Evolutionary conservation across 768 basidiomycete genomes (phyloP).

Genomic region (Galerina sulciceps): DNA sequence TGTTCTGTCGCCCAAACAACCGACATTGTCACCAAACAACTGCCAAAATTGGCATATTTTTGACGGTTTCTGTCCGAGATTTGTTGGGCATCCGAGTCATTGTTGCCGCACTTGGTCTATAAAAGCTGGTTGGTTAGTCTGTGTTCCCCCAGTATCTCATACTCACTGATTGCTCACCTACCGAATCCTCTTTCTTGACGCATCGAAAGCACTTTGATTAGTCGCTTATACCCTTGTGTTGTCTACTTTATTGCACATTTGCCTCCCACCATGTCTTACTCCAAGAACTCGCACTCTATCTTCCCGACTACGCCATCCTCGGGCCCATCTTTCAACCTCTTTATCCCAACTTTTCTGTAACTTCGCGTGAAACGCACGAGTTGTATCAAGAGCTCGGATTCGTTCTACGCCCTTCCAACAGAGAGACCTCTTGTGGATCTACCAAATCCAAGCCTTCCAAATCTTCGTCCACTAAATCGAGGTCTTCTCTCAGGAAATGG

Average conservation of each 20-base stretch:
- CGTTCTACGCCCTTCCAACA: conserved; percentile 33
- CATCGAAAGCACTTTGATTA: conserved; percentile 33
- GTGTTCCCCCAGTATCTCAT: conserved; percentile 23
- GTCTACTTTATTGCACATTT: neutral
- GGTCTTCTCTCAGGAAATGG: conserved; percentile 26
- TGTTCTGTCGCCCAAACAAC: no score
- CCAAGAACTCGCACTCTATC: conserved; percentile 8
- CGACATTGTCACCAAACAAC: no score
- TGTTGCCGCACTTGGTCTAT: conserved; percentile 1
- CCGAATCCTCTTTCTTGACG: conserved; percentile 1
- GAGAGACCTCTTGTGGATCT: conserved; percentile 11
- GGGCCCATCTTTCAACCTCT: conserved; percentile 34
- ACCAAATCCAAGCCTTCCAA: conserved; percentile 16
- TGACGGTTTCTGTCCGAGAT: no score
- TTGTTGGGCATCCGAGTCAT: neutral
- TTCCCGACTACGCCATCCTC: conserved; percentile 23
- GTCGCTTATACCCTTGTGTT: conserved; percentile 21
- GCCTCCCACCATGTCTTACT: conserved; percentile 23
- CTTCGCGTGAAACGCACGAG: conserved; percentile 40
- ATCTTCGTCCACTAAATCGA: conserved; percentile 20
- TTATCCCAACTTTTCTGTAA: conserved; percentile 33
- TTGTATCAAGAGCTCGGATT: conserved; percentile 43
- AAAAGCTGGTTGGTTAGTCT: neutral
- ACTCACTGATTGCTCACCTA: conserved; percentile 25
- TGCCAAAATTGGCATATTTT: conserved; percentile 16